Conservation (phyloP, 495 filamentous ascomycete genomes). For the Sordaria brevicollis region DNA sequence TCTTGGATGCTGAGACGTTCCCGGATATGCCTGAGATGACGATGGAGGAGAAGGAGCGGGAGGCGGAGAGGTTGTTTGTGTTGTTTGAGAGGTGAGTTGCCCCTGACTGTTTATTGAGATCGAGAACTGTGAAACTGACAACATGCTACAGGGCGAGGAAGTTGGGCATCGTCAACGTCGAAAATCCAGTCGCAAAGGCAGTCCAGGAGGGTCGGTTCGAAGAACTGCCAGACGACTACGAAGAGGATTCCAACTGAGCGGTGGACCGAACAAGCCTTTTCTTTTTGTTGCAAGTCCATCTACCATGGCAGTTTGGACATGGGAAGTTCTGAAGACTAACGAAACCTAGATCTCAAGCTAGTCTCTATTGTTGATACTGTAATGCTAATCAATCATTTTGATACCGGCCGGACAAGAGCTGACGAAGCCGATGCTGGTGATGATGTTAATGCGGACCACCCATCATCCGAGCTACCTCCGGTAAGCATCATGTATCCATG, state of each 20-base stretch:
- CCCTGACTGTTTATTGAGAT: neutral
- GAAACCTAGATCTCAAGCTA: neutral
- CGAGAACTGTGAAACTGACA: neutral
- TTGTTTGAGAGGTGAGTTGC: conserved; percentile 80
- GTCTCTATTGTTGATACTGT: neutral
- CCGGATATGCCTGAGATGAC: conserved; percentile 62
- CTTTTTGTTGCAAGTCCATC: neutral
- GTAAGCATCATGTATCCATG: neutral
- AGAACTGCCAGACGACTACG: conserved; percentile 46
- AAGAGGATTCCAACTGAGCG: conserved; percentile 3
- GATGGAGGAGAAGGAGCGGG: conserved; percentile 80
- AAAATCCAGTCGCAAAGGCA: conserved; percentile 77
- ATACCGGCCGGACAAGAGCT: neutral
- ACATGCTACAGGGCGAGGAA: conserved; percentile 51
- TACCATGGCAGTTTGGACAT: neutral
- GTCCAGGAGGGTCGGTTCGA: conserved; percentile 68
- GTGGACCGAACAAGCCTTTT: neutral
- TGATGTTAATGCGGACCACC: neutral
- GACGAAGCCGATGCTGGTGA: neutral
- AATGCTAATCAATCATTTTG: neutral
- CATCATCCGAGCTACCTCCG: neutral
- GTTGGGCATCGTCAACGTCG: conserved; percentile 71
- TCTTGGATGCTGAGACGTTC: conserved; percentile 56
- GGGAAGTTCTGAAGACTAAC: neutral
- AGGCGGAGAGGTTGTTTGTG: conserved; percentile 88